Percentiles rank a stretch among this genome's conserved stretches.
Evolutionary conservation across 768 basidiomycete species (phyloP).

Genomic region (Dioszegia crocea): DNA sequence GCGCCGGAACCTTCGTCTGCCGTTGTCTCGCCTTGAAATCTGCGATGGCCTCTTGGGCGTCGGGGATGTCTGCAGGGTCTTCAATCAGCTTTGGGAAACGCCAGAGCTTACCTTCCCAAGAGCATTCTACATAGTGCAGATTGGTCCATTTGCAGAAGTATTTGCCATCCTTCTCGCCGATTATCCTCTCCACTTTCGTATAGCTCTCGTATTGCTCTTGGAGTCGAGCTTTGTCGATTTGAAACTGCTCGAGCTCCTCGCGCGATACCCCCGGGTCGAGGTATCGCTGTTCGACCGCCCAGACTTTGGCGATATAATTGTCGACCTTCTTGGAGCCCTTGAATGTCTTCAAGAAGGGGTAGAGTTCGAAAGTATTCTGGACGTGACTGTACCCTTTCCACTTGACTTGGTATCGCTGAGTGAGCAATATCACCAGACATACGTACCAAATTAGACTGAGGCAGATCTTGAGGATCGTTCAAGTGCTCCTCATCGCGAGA

Average conservation of each 20-base stretch:
- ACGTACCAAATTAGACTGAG: conserved; percentile 79
- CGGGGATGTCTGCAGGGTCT: conserved; percentile 63
- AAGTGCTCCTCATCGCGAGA: conserved; percentile 68
- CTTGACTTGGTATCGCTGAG: conserved; percentile 94
- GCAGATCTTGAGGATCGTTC: conserved; percentile 71
- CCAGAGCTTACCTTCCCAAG: conserved; percentile 67
- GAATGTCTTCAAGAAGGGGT: conserved; percentile 91
- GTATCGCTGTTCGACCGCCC: conserved; percentile 62
- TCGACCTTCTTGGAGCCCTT: conserved; percentile 95
- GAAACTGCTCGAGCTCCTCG: conserved; percentile 84
- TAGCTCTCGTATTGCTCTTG: conserved; percentile 86
- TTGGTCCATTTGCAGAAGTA: conserved; percentile 96
- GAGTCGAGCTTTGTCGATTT: conserved; percentile 83
- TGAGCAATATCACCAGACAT: conserved; percentile 15
- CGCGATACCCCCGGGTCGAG: conserved; percentile 56
- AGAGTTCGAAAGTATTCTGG: conserved; percentile 98
- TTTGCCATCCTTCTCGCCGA: conserved; percentile 53
- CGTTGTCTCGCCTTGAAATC: conserved; percentile 72
- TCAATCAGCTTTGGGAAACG: conserved; percentile 37
- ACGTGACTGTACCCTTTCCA: conserved; percentile 98
- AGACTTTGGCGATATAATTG: conserved; percentile 86
- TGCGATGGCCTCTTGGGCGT: conserved; percentile 71
- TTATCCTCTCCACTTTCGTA: conserved; percentile 86
- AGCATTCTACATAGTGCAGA: conserved; percentile 88
- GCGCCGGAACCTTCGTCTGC: conserved; percentile 77